Percentiles rank a stretch among this genome's conserved stretches.
Evolutionary conservation across 495 filamentous ascomycete genomes (phyloP).

Genomic region (Emericellopsis terricola): DNA sequence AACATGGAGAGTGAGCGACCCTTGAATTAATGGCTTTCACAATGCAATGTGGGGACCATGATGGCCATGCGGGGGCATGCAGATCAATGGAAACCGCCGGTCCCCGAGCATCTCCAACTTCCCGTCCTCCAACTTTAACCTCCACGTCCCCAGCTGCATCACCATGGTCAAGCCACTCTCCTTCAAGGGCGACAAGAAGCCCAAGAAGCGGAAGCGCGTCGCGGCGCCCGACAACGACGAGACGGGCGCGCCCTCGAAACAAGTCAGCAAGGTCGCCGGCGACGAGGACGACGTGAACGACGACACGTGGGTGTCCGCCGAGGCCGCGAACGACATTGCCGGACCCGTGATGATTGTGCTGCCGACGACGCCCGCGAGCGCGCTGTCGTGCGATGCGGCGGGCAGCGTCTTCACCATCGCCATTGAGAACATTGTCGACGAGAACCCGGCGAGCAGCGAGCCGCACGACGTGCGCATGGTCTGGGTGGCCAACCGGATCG

Average conservation of each 20-base stretch:
- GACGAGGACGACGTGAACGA: constrained; percentile 38
- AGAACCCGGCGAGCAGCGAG: constrained; percentile 61
- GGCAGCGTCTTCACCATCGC: constrained; percentile 67
- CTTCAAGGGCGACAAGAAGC: constrained; percentile 95
- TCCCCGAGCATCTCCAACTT: too few relatives aligned
- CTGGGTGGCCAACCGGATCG: constrained; percentile 75
- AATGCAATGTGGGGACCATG: neutral
- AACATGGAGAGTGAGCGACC: too few relatives aligned
- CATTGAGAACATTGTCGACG: constrained; percentile 71
- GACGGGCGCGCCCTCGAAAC: constrained; percentile 22
- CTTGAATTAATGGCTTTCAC: too few relatives aligned
- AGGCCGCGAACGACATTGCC: constrained; percentile 51
- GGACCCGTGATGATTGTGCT: constrained; percentile 73
- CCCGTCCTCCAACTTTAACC: too few relatives aligned
- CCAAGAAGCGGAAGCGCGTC: constrained; percentile 71
- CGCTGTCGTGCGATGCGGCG: constrained; percentile 65
- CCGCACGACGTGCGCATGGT: constrained; percentile 91
- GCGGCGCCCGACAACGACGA: constrained; percentile 20
- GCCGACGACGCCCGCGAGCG: constrained; percentile 45
- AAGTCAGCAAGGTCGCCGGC: constrained; percentile 12
- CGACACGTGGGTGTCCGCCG: constrained; percentile 82
- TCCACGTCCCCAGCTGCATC: too few relatives aligned
- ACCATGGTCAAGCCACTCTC: constrained; percentile 62
- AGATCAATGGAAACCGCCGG: too few relatives aligned
- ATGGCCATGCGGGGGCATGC: too few relatives aligned